Base-by-base conservation (phyloP, 305 asterid species). In the Caryopteris hybrid region DNA sequence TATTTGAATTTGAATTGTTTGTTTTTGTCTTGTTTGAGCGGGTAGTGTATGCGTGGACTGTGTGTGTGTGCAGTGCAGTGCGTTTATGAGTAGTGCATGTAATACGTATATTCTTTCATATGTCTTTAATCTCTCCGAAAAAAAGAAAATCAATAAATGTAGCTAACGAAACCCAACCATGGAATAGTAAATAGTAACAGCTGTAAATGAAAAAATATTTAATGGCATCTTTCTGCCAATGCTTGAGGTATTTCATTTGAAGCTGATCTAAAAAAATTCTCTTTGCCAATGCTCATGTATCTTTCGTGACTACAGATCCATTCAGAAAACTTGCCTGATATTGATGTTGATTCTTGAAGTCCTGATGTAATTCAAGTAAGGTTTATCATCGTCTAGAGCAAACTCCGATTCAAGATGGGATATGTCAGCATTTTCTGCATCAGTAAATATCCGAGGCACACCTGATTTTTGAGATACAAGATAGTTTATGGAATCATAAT, bases 321-420 rank as follows among this genome's bases (percentile, higher is more conserved):
- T 27, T 82, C 63, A 91, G 75, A 75, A 83, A 52, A 94, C 98
- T 84, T 94, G 99, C 81, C 99, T 84, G 48, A 94, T 91, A 70
- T 94, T 94, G 78, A 94, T 91, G 82, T 94, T 94, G 83, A 94
- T 85, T 84, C 98, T 89, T 41, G 96, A 91, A 47, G 90, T 81
- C 70, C 77, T 78, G 70, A 89, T 73, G 78, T 94, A 94, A 63
- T 86, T 78, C 75, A 86, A 79, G 73, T 73, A 86, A 13, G 84
- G 64, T 21, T 54, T 14, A 72, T 75, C 82, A 17, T 81, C 90
- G 71, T 78, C 87, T 48, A 64, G 72, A 1, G 83, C 61, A 61
- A 94, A 86, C 50, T 68, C 85, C 58, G 81, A 74, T 70, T 89
- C 91, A 25, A 89, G 95, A 61, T 74, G 71, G 57, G 81, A 46